Evolutionary conservation across 768 basidiomycete genomes (phyloP), one percentile per base, ranked within the genome.

Genomic region (Tulasnella sp.): DNA sequence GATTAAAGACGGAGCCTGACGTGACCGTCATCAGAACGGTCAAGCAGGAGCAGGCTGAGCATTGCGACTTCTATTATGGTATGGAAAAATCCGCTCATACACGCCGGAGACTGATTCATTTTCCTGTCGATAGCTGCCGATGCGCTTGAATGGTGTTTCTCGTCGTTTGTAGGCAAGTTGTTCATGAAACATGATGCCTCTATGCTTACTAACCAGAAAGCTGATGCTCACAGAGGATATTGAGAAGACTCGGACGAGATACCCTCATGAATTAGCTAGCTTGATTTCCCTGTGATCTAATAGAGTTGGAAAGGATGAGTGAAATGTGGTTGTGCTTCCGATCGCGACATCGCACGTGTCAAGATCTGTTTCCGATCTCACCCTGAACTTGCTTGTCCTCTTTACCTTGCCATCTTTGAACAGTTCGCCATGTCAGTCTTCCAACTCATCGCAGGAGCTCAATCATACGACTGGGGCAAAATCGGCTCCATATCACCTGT

Each of bases 381-480:
- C 30, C 22, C 50, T 29, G 27, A 34, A 7, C n/a, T n/a, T n/a
- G n/a, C n/a, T n/a, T 22, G 27, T 25, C 17, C 7, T 24, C 24
- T 19, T 52, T 7, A 21, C 45, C 29, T 19, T 49, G 24, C 56
- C 34, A 49, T 12, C 56, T 38, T 25, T 12, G 11, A 29, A 3
- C 27, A 19, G 31, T 8, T 15, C 2, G 30, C 27, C 22, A 59
- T 59, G 31, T 63, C 72, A 1, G 82, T 91, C 15, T 92, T 96
- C 74, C 87, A 84, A 70, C 78, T 97, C 65, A 65, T 76, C 3
- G 88, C 91, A 2, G 93, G 90, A 5, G 80, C 82, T 1, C 92
- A 98, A 69, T 78, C 82, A 62, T 97, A 98, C 69, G 90, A 92
- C 68, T 99, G 94, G 94, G 94, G 94, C 19, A 92, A 88, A 74